Base-by-base conservation (phyloP, 768 basidiomycete species). In the Panaeolus cyanescens region DNA sequence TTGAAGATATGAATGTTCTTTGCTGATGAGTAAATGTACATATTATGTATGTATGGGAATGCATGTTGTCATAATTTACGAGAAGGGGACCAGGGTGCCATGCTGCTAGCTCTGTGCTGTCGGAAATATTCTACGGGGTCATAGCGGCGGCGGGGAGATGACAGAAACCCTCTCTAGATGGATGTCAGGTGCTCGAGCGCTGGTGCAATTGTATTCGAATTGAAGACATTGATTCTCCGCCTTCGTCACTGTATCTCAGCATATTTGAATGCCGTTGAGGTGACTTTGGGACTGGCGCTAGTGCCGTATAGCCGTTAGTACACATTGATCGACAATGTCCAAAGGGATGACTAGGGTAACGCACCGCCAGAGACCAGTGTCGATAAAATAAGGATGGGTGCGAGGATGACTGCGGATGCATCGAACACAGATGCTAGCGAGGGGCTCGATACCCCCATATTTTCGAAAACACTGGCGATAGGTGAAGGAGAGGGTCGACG, bases 351-450 rank as follows among this genome's bases (percentile, higher is more conserved):
- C 12, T 28, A 13, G 19, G 30, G 10, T 4, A 28, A 50, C 45
- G 6, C n/a, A 50, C 45, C 45, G 9, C 10, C 45, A 28, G 25
- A 50, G 22, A 28, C 45, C 45, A 28, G 3, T 15, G 45, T 22
- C 12, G 25, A 50, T 25, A 50, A 13, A 28, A 28, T 15, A 28
- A 50, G 45, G 9, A 28, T 28, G 45, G n/a, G 15, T 50, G 45
- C 45, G 45, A 50, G 45, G 45, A 50, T 50, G 45, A 50, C 45
- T 50, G 45, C 45, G 45, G 25, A 28, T 28, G 45, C 45, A 50
- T 28, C 25, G 45, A 30, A n/a, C 4, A 28, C 12, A 6, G 45
- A 50, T 50, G 45, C 45, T 50, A 30, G 25, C 30, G 25, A 50
- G 6, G 25, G 45, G 22, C 10, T 50, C 30, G 25, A 15, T 25